These are phyloP conservation scores for Cephalotrichum gorgonifer DNA, from an alignment of 2,329 filamentous ascomycete genomes.

Conservation along the genomic window DNA sequence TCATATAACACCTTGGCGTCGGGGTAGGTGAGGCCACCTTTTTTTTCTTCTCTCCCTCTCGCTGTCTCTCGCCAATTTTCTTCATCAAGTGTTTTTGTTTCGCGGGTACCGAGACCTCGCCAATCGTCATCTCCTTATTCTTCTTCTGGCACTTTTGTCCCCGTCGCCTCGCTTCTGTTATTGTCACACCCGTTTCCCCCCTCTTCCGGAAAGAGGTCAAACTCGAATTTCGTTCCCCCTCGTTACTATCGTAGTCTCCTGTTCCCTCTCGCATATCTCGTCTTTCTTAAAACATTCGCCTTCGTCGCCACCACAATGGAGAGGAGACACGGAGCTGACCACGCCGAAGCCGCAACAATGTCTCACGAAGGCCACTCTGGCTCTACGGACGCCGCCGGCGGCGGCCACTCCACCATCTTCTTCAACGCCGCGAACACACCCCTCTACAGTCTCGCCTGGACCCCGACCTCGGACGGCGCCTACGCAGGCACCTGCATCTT, in stretches of 20 bases:
- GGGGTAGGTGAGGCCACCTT: no score
- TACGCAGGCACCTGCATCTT: conserved; percentile 93
- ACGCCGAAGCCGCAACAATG: not conserved
- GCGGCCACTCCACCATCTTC: conserved; percentile 39
- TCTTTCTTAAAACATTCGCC: not conserved
- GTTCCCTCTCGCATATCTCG: not conserved
- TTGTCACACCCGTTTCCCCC: not conserved
- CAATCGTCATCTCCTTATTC: not conserved
- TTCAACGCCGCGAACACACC: conserved; percentile 40
- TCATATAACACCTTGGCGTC: no score
- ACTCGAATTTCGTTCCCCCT: not conserved
- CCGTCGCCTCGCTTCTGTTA: not conserved
- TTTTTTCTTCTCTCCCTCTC: no score
- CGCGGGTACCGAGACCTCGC: no score
- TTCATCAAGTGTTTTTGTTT: not conserved
- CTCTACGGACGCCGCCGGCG: not conserved
- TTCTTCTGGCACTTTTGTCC: not conserved
- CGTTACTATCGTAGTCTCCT: not conserved
- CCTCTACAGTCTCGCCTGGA: conserved; percentile 58
- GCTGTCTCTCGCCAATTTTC: no score
- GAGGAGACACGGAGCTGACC: conserved; percentile 6
- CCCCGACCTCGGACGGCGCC: conserved; percentile 54
- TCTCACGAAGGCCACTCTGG: not conserved
- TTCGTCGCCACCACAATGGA: conserved; percentile 1
- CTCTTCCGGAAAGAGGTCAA: not conserved